Base-by-base conservation (phyloP, 495 filamentous ascomycete genomes). In the Usnea hakonensis region DNA sequence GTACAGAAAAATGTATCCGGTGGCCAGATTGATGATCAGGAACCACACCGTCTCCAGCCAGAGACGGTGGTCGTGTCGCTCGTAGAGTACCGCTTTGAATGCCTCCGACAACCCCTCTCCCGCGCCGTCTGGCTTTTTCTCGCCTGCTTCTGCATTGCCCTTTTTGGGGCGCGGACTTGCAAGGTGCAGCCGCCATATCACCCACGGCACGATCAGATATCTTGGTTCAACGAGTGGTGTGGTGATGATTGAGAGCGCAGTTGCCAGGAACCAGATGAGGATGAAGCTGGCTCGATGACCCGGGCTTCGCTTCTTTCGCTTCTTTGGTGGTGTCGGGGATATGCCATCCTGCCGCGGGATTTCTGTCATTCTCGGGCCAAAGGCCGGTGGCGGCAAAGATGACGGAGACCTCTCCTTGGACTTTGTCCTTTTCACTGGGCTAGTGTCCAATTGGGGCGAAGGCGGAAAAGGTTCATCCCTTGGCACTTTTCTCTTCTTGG, bases 201-300 rank as follows among this genome's bases (percentile, higher is more conserved):
- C 83, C 94, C 94, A 98, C 0, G 92, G 92, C 4, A 95, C 78
- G 69, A 97, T 93, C 70, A 95, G 93, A 70, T 98, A 98, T 6
- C 94, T 82, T 3, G 91, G 92, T 68, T 98, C 94, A 14, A 98
- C 93, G 2, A 98, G 81, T 3, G 94, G 91, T 0, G 95, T 92
- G 0, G 90, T 91, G 50, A 95, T 71, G 28, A 97, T 80, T 3
- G 89, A 92, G 10, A 94, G 79, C 0, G 85, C 64, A 0, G 90
- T 90, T 0, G 93, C 78, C 14, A 83, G 73, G 5, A 96, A 75
- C 81, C 87, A 91, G 43, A 95, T 76, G 33, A 87, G 71, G 30
- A 84, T 75, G 64, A 86, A 87, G 66, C 82, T 75, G 74, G 76
- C 70, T 65, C 77, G 65, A 35, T 58, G 23, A n/a, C 63, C 60